Percentiles rank a stretch among this genome's conserved stretches.
phyloP scores from a whole-genome alignment of 345 rosid species.

The Boechera retrofracta region DNA sequence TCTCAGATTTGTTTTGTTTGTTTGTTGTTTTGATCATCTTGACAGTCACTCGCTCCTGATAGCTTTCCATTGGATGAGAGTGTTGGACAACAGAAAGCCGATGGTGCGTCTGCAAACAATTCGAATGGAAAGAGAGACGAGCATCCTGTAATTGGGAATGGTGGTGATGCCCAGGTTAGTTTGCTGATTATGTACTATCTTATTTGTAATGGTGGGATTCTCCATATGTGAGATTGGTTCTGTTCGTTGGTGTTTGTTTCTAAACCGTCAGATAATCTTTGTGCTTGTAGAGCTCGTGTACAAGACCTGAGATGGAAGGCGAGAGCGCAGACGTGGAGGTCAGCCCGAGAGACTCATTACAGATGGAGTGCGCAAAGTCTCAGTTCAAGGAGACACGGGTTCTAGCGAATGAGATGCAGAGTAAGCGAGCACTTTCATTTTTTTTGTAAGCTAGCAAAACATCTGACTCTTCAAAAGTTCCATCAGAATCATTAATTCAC shows the following conservation, averaged over 20 bases:
- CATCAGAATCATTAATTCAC: background rate
- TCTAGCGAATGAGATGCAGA: slow-evolving; percentile 20
- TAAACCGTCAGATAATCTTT: slow-evolving; percentile 16
- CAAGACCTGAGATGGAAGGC: slow-evolving; percentile 71
- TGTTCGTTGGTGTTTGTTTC: slow-evolving; percentile 11
- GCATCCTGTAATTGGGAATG: slow-evolving; percentile 57
- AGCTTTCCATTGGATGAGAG: slow-evolving; percentile 61
- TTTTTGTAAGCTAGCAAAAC: background rate
- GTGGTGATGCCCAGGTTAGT: slow-evolving; percentile 81
- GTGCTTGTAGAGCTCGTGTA: slow-evolving; percentile 82
- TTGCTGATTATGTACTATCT: slow-evolving; percentile 15
- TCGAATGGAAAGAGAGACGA: slow-evolving; percentile 55
- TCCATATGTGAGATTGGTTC: slow-evolving; percentile 8
- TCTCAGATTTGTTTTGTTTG: slow-evolving; percentile 35
- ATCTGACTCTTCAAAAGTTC: background rate
- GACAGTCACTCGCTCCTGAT: slow-evolving; percentile 59
- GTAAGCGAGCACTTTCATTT: slow-evolving; percentile 5
- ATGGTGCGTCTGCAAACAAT: slow-evolving; percentile 74
- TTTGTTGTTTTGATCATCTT: slow-evolving; percentile 25
- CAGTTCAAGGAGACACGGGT: slow-evolving; percentile 8
- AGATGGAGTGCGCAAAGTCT: slow-evolving; percentile 32
- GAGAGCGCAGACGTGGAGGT: slow-evolving; percentile 57
- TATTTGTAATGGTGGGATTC: background rate
- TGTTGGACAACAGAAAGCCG: slow-evolving; percentile 71
- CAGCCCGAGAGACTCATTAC: slow-evolving; percentile 28